Base-by-base conservation (phyloP, 441 rosid species). In the Croton laevigatus region DNA sequence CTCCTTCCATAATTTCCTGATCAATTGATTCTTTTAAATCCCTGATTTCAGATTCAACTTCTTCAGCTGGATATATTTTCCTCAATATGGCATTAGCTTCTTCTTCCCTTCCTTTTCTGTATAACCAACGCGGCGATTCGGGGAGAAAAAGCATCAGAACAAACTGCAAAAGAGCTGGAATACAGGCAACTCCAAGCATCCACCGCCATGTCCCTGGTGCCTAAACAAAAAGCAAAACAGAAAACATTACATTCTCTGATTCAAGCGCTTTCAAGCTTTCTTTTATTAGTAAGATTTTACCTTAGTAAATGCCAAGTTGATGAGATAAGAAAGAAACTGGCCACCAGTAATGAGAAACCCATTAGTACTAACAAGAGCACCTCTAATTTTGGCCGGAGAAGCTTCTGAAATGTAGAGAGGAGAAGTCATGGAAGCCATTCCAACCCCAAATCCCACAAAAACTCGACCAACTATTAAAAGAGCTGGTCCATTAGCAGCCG, bases 361-460 rank as follows among this genome's bases (percentile, higher is more conserved):
- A 55, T 93, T 90, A 36, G 93, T 81, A 70, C 97, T 85, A 45
- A 93, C 98, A 59, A 93, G 95, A 19, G 93, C 98, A 62, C 97
- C 98, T 44, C 97, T 78, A 48, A 93, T 93, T 80, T 69, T 89
- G 0, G 93, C 88, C 0, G 98, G 98, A 11, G 98, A 93, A 16
- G 91, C 91, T 76, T 93, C 98, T 0, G 97, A 93, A 36, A 93
- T 93, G 80, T 91, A 93, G 11, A 93, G 84, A 52, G 97, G 98
- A 8, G 98, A 58, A 0, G 98, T 93, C 92, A 91, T 87, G 0
- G 98, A 93, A 14, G 96, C 97, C 97, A 93, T 93, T 20, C 98
- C 98, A 0, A 91, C 97, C 3, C 97, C 98, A 3, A 89, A 76
- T 0, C 98, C 96, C 0, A 91, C 94, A 11, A 93, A 87, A 22